These are phyloP conservation scores for Fraxinus cuspidata DNA, from an alignment of 257 asterid species.

Conservation along the genomic window DNA sequence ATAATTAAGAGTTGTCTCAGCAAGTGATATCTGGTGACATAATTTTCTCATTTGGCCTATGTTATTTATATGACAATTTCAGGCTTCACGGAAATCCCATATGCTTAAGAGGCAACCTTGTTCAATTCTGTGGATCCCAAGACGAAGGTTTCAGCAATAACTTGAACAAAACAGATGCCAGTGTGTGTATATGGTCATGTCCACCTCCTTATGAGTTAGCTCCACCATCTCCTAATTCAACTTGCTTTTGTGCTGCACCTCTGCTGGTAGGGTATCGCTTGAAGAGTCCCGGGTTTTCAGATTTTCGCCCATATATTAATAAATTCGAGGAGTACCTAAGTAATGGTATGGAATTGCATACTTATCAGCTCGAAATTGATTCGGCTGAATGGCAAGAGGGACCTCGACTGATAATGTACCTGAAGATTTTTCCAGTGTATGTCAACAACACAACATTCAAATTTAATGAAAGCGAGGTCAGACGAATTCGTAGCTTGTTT, in stretches of 20 bases:
- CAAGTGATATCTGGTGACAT: background rate
- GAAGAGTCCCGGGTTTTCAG: constrained; percentile 88
- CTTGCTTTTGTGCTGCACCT: constrained; percentile 84
- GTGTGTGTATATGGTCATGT: constrained; percentile 52
- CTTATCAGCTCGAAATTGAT: constrained; percentile 62
- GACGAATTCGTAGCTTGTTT: constrained; percentile 38
- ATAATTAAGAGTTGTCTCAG: background rate
- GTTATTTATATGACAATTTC: constrained; percentile 23
- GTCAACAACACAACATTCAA: constrained; percentile 24
- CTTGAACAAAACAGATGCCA: constrained; percentile 31
- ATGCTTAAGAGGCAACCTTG: constrained; percentile 43
- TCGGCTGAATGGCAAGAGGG: constrained; percentile 67
- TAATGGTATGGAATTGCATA: constrained; percentile 53
- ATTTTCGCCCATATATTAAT: constrained; percentile 59
- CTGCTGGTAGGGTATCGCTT: constrained; percentile 77
- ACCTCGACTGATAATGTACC: constrained; percentile 77
- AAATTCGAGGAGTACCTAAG: constrained; percentile 56
- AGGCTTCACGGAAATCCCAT: constrained; percentile 88
- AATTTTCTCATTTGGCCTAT: background rate
- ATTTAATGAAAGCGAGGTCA: constrained; percentile 46
- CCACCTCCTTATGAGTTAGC: constrained; percentile 63
- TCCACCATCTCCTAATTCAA: constrained; percentile 45
- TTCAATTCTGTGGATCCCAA: constrained; percentile 54
- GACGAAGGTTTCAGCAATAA: constrained; percentile 38
- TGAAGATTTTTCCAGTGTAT: constrained; percentile 67